These are phyloP conservation scores for Tylopilus intermedius DNA, from an alignment of 768 basidiomycete species.

Conservation along the genomic window DNA sequence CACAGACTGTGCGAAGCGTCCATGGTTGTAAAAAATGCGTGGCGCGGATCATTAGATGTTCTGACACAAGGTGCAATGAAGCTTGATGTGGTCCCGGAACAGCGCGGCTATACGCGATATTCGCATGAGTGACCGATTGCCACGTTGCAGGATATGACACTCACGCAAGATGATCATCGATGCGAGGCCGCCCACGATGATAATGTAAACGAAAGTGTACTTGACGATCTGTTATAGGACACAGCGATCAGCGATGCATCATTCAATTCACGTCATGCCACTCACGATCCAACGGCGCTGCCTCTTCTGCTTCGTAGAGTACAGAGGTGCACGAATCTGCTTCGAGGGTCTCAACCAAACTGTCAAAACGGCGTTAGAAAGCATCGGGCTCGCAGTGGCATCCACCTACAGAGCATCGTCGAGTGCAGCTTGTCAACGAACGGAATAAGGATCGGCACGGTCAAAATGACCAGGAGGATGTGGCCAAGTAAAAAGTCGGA, in stretches of 20 bases:
- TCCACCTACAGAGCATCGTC: conserved; percentile 78
- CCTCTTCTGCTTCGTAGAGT: conserved; percentile 90
- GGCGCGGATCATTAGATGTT: conserved; percentile 60
- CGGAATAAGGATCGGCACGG: conserved; percentile 79
- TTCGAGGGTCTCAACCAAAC: conserved; percentile 96
- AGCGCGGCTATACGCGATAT: conserved; percentile 51
- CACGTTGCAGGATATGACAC: conserved; percentile 28
- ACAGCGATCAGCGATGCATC: conserved; percentile 2
- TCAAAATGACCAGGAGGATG: conserved; percentile 81
- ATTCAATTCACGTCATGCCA: conserved; percentile 9
- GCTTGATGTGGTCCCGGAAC: conserved; percentile 74
- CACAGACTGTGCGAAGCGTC: conserved; percentile 4
- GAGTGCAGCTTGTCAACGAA: conserved; percentile 87
- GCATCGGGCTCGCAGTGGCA: not conserved
- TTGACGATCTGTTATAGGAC: conserved; percentile 59
- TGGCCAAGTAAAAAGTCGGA: conserved; percentile 90
- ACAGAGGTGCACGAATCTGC: conserved; percentile 89
- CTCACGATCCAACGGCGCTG: conserved; percentile 86
- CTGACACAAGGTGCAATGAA: conserved; percentile 80
- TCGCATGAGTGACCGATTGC: conserved; percentile 9
- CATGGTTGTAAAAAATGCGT: conserved; percentile 6
- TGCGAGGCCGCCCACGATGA: conserved; percentile 71
- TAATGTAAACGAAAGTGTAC: conserved; percentile 77
- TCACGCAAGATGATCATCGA: conserved; percentile 79
- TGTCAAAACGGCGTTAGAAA: conserved; percentile 27